Evolutionary conservation across 1,139 yeast genomes (phyloP), one percentile per base, ranked within the genome.

Genomic region (Geotrichum bryndzae): DNA sequence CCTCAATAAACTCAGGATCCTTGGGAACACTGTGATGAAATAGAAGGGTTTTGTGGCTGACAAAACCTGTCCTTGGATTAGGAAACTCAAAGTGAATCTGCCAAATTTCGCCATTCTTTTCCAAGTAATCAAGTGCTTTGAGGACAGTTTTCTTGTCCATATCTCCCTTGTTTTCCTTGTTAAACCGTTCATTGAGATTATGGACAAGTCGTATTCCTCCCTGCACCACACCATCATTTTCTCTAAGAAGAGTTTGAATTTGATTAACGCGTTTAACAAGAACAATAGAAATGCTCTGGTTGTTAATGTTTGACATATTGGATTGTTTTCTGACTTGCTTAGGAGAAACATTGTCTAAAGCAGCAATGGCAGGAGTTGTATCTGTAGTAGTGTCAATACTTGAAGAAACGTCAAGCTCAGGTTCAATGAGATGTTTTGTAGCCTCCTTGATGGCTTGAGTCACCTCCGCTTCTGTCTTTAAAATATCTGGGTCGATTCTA

Each of bases 141-240:
- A 57, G 60, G 46, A 71, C 67, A 0, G 80, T 77, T 60, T 70
- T 73, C 27, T 72, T 67, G 58, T 77, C 80, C 54, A 75, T 67
- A 3, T 60, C 63, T 46, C 72, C 71, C 0, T 71, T 71, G 23
- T 66, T 62, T 3, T 62, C 58, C 31, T 61, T 63, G 4, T 66
- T 57, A 27, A 67, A 59, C 55, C 65, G 68, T 10, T 66, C 69
- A 53, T 70, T 67, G 5, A 75, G 58, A 8, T 65, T 67, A 13
- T 62, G 58, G 6, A 66, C 59, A 11, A 77, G 66, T 15, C 62
- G 60, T 2, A 60, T 53, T 1, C 74, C 76, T 3, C 73, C 71
- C 38, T 70, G 74, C 45, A 72, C 64, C 2, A 74, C 73, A 7
- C 80, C 80, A 56, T 69, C 68, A 55, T 69, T 65, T 2, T 72